Conservation (phyloP, 805 yeast species). For the Candida takata region DNA sequence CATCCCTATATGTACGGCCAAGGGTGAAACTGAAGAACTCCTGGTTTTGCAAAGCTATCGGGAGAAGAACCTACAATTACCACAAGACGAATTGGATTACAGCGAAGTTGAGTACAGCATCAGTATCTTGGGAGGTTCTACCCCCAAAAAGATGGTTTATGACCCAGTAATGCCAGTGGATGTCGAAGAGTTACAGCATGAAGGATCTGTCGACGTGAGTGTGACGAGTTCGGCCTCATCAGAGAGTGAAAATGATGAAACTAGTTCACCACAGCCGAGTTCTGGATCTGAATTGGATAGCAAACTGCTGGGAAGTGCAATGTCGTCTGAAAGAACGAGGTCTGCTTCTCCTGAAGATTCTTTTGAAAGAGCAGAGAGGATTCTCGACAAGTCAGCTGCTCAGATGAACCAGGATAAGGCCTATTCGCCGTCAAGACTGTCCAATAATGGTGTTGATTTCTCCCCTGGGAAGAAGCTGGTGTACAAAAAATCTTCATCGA, state of each 20-base stretch:
- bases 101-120: not conserved
- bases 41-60: constrained; percentile 5
- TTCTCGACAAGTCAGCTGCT: constrained; percentile 10
- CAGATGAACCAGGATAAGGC: constrained; percentile 5
- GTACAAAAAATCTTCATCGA: constrained; percentile 13
- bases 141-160: not conserved
- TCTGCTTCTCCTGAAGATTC: constrained; percentile 15
- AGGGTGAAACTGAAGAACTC: constrained; percentile 10
- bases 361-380: constrained; percentile 17
- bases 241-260: not conserved
- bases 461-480: constrained; percentile 15
- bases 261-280: not conserved
- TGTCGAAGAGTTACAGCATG: not conserved
- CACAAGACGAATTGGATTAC: not conserved
- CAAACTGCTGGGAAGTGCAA: not conserved
- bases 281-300: not conserved
- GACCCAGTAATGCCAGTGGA: not conserved
- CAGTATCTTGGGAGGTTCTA: not conserved
- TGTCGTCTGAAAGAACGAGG: not conserved
- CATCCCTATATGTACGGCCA: constrained; percentile 10
- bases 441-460: constrained; percentile 3
- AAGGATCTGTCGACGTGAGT: not conserved
- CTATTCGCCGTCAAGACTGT: constrained; percentile 5
- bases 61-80: not conserved
- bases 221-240: not conserved